Base-by-base conservation (phyloP, 257 asterid genomes). In the Paulownia fortunei region DNA sequence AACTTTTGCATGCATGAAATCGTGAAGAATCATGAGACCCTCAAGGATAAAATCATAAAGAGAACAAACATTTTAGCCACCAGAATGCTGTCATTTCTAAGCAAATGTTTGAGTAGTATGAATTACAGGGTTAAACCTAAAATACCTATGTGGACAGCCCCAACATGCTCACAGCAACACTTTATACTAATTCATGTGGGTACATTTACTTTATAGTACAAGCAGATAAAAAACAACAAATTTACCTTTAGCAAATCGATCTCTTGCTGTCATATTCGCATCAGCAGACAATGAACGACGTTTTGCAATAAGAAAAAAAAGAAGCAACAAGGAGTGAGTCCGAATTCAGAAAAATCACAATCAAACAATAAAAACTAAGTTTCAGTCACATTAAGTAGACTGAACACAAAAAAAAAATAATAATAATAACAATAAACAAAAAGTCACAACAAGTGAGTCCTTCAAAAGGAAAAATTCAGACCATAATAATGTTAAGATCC, bases 201-300 rank as follows among this genome's bases (percentile, higher is more conserved):
- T 32, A 32, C 7, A n/a, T 24, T 62, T 19, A 72, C 61, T 49
- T 44, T 55, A 49, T 15, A 74, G 5, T 52, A 63, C 16, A 21
- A 52, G 74, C 39, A 79, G 49, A 44, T 66, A 26, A 8, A 32
- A 79, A 77, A 42, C 21, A 75, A 27, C 62, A 70, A 67, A 77
- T 44, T 73, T 86, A 95, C 99, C 99, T 93, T 93, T 26, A 95
- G 94, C 88, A 95, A 83, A 83, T 95, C 99, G 54, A 95, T 95
- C 92, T 95, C 99, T 95, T 91, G 99, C 99, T 95, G 94, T 85
- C 83, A 72, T 72, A 76, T 80, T 73, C 67, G 58, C 66, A 68
- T 62, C 66, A 46, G 59, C 77, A 72, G 70, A 24, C 34, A 18
- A 55, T 4, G 66, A 49, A 10, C 73, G 23, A 24, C 27, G 74